phyloP scores from a whole-genome alignment of 1,139 yeast genomes.

The Blastobotrys aristatus region DNA sequence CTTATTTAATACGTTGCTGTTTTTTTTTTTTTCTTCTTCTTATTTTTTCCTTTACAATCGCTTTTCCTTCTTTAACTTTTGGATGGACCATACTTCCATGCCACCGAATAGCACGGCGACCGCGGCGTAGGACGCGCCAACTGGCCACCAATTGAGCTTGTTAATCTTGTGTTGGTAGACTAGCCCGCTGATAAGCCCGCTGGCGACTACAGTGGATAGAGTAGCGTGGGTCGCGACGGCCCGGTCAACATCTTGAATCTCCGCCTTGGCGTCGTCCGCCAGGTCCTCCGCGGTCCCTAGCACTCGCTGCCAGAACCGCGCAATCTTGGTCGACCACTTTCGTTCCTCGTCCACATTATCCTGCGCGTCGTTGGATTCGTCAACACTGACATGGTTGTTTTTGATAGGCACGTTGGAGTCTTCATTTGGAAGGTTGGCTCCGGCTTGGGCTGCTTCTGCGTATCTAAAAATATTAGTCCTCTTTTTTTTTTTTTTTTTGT shows the following conservation, averaged over 20 bases:
- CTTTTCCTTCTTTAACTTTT: slow-evolving; percentile 3
- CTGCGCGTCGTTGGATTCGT: slow-evolving; percentile 14
- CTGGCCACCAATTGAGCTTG: slow-evolving; percentile 16
- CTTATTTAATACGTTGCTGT: background rate
- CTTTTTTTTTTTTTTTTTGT: background rate
- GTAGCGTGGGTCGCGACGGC: slow-evolving; percentile 41
- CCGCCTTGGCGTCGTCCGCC: slow-evolving; percentile 1
- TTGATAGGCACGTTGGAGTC: slow-evolving; percentile 12
- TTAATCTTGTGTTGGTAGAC: slow-evolving; percentile 12
- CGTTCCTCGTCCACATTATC: slow-evolving; percentile 3
- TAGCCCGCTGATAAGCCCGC: slow-evolving; percentile 31
- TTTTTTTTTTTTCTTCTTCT: background rate
- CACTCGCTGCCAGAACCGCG: slow-evolving; percentile 1
- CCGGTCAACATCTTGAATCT: slow-evolving; percentile 40
- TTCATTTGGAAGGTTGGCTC: slow-evolving; percentile 7
- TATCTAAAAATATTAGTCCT: slow-evolving; percentile 4
- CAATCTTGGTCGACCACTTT: background rate
- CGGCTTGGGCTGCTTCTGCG: slow-evolving; percentile 16
- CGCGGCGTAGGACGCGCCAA: slow-evolving; percentile 12
- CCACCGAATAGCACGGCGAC: slow-evolving; percentile 13
- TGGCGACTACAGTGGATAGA: slow-evolving; percentile 40
- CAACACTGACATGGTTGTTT: slow-evolving; percentile 11
- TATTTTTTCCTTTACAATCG: background rate
- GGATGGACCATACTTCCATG: slow-evolving; percentile 11
- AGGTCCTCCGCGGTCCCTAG: slow-evolving; percentile 2